Conservation (phyloP, 2,329 filamentous ascomycete species). For the Volutella citrinella region DNA sequence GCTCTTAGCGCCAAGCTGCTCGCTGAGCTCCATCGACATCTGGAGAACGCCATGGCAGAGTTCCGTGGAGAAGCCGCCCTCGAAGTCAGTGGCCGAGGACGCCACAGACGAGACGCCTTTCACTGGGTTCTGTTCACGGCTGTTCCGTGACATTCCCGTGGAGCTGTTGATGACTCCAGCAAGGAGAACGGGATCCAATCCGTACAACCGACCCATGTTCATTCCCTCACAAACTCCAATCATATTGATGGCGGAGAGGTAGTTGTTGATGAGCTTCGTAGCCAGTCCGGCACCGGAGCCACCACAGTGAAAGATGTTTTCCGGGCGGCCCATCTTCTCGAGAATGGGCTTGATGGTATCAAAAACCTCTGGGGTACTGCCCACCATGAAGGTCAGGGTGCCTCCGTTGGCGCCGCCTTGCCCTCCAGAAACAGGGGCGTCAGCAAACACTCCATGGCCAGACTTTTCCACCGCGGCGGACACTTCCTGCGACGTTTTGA, state of each 20-base stretch:
- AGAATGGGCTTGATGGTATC: slow-evolving; percentile 4
- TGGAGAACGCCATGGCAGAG: slow-evolving; percentile 12
- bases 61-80: slow-evolving; percentile 14
- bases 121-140: slow-evolving; percentile 13
- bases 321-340: slow-evolving; percentile 1
- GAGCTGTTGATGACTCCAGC: slow-evolving; percentile 12
- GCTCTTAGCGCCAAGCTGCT: slow-evolving; percentile 1
- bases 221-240: slow-evolving; percentile 14
- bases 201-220: slow-evolving; percentile 12
- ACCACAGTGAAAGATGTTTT: slow-evolving; percentile 13
- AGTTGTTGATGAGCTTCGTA: slow-evolving; percentile 17
- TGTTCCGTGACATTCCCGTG: slow-evolving; percentile 13
- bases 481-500: slow-evolving; percentile 3
- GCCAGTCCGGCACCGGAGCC: slow-evolving; percentile 10
- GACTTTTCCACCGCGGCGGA: slow-evolving; percentile 3
- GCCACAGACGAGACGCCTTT: slow-evolving; percentile 8
- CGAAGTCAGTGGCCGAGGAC: slow-evolving; percentile 9
- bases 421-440: slow-evolving; percentile 15
- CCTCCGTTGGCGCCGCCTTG: slow-evolving; percentile 8
- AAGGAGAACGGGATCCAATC: slow-evolving; percentile 6
- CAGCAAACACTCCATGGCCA: slow-evolving; percentile 6
- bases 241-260: slow-evolving; percentile 13
- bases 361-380: slow-evolving; percentile 1
- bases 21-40: slow-evolving; percentile 6
- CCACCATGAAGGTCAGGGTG: slow-evolving; percentile 16